Percentiles rank a stretch among this genome's conserved stretches.
Evolutionary conservation across 495 filamentous ascomycete species (phyloP).

Genomic region (Penicillium soppii): DNA sequence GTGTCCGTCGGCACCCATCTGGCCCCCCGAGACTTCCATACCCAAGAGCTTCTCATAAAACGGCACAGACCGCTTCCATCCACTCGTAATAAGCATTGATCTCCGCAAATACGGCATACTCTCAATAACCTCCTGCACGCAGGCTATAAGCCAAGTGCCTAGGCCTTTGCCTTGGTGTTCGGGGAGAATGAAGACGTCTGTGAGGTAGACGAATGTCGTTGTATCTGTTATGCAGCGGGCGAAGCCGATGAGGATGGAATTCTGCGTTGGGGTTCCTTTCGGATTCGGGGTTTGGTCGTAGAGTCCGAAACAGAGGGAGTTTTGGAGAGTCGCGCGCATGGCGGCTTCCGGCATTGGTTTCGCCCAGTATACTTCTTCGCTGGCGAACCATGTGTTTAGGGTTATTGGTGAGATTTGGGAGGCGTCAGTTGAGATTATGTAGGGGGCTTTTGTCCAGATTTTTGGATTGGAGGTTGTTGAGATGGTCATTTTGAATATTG

Average conservation of each 20-base stretch:
- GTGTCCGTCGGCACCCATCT: too few species aligned
- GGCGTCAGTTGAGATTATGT: constrained; percentile 51
- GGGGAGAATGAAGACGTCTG: constrained; percentile 62
- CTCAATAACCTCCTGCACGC: constrained; percentile 54
- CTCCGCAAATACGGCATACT: constrained; percentile 56
- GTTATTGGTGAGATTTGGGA: constrained; percentile 45
- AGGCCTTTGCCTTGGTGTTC: constrained; percentile 59
- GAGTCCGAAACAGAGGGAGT: constrained; percentile 56
- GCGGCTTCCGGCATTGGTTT: constrained; percentile 33
- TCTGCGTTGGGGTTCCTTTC: not conserved
- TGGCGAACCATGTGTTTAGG: constrained; percentile 50
- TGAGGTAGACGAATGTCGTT: constrained; percentile 63
- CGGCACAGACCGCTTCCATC: constrained; percentile 29
- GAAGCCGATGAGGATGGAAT: constrained; percentile 50
- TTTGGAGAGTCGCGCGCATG: constrained; percentile 46
- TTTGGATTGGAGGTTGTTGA: not conserved
- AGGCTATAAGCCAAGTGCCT: constrained; percentile 60
- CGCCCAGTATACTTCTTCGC: constrained; percentile 58
- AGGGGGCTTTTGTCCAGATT: constrained; percentile 28
- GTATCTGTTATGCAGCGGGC: constrained; percentile 64
- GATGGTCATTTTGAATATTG: not conserved
- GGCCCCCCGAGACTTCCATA: constrained; percentile 35
- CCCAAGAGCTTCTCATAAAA: constrained; percentile 51
- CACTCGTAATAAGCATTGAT: constrained; percentile 49
- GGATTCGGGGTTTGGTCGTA: constrained; percentile 40